Evolutionary conservation across 2,329 filamentous ascomycete genomes (phyloP).

Genomic region (Paradendryphiella salina): DNA sequence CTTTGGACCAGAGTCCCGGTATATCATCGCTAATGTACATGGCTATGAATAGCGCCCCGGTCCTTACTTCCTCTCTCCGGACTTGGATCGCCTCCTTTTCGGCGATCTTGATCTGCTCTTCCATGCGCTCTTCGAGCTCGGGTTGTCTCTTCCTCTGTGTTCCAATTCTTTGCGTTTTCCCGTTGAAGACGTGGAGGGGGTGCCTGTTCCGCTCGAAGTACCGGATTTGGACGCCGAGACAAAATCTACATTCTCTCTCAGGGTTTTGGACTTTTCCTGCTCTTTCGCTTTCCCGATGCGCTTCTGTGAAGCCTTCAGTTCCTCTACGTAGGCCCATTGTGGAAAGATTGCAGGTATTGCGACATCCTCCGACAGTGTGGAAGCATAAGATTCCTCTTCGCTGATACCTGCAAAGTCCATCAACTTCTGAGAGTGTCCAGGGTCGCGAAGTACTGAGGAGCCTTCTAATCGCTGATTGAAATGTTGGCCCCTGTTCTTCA

Average conservation of each 20-base stretch:
- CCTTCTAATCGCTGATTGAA: constrained; percentile 75
- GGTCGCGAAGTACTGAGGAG: constrained; percentile 70
- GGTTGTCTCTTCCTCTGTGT: constrained; percentile 31
- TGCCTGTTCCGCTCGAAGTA: constrained; percentile 29
- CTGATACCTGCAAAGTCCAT: constrained; percentile 67
- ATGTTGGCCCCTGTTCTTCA: constrained; percentile 77
- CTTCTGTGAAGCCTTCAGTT: constrained; percentile 49
- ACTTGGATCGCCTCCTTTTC: constrained; percentile 34
- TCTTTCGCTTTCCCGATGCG: constrained; percentile 40
- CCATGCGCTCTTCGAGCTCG: constrained; percentile 20
- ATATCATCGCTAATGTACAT: not conserved
- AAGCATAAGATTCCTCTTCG: constrained; percentile 65
- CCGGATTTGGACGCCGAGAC: constrained; percentile 37
- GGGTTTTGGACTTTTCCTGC: constrained; percentile 32
- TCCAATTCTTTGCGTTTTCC: constrained; percentile 41
- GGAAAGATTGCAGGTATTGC: constrained; percentile 49
- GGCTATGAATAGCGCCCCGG: not conserved
- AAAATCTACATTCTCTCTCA: constrained; percentile 41
- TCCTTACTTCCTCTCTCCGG: constrained; percentile 21
- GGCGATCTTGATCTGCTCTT: constrained; percentile 38
- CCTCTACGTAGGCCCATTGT: constrained; percentile 50
- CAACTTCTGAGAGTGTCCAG: constrained; percentile 71
- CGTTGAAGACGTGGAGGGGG: constrained; percentile 23
- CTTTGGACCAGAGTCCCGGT: not conserved
- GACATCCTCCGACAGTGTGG: constrained; percentile 53